Evolutionary conservation across 106 monocot genomes (phyloP), one percentile per base, ranked within the genome.

Genomic region (Dactylorhiza incarnata): DNA sequence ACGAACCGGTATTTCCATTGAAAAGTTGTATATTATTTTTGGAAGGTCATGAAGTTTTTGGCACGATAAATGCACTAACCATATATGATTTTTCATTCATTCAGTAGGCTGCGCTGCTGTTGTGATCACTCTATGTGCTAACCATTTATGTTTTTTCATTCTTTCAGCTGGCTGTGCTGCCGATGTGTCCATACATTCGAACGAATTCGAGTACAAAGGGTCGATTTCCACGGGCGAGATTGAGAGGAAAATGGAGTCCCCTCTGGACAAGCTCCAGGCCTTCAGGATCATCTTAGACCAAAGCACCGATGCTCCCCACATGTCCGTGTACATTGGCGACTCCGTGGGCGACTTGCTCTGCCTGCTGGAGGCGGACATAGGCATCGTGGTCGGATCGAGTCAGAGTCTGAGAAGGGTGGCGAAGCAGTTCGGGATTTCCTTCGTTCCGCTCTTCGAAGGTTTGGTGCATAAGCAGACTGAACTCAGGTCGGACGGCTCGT

Each of bases 331-430:
- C 71, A 85, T 97, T 23, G 97, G 97, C 13, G 91, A 97, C 74
- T 89, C 94, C 1, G 84, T 97, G 3, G 94, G 91, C 15, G 94
- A 97, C 67, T 76, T 97, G 75, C 85, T 94, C 5, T 97, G 97
- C 78, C 83, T 97, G 23, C 77, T 94, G 24, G 83, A 94, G 82
- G 91, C 94, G 7, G 97, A 97, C 76, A 79, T 97, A 37, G 97
- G 97, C 16, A 89, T 97, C 62, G 97, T 97, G 11, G 59, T 97
- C 44, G 97, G 97, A 61, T 87, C 93, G 24, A 94, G 89, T 22
- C 14, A 54, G 66, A 97, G 87, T 74, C 77, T 94, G 45, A 91
- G 89, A 75, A 89, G 63, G 74, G 87, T 97, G 3, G 94, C 84
- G 19, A 71, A 79, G 68, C 89, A 83, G 7, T 97, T 87, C 68